A percentile compares a stretch with the other conserved stretches of the same genome.
phyloP scores from a whole-genome alignment of 2,329 filamentous ascomycete species.

The Neopestalotiopsis sp. region DNA sequence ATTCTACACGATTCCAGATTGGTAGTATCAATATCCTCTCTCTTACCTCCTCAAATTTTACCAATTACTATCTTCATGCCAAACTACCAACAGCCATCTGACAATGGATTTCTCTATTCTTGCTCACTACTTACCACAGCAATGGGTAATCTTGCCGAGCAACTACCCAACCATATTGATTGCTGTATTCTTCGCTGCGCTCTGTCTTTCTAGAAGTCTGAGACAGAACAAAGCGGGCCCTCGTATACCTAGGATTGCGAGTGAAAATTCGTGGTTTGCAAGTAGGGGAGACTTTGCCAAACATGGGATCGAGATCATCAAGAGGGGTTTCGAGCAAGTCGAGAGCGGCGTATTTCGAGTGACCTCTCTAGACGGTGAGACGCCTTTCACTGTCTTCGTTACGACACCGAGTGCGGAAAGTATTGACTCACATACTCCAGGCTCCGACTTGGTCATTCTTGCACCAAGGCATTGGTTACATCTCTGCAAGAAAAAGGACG shows the following conservation, averaged over 20 bases:
- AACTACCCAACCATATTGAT: background rate
- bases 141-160: background rate
- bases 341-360: background rate
- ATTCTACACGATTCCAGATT: too few relatives aligned
- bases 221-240: background rate
- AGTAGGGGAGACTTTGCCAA: background rate
- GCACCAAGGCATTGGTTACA: slow-evolving; percentile 1
- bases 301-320: background rate
- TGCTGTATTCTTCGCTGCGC: background rate
- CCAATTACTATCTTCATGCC: too few relatives aligned
- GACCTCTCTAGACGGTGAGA: background rate
- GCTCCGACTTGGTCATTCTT: slow-evolving; percentile 10
- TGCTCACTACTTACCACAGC: background rate
- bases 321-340: background rate
- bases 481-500: slow-evolving; percentile 1
- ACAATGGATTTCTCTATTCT: background rate
- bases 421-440: background rate
- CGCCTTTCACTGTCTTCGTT: background rate
- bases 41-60: too few relatives aligned
- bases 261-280: background rate
- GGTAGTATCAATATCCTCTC: too few relatives aligned
- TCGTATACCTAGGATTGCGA: background rate
- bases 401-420: background rate
- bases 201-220: background rate
- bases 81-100: background rate